Percentiles rank a stretch among this genome's conserved stretches.
Evolutionary conservation across 768 basidiomycete genomes (phyloP).

Genomic region (Kockovaella imperatae): DNA sequence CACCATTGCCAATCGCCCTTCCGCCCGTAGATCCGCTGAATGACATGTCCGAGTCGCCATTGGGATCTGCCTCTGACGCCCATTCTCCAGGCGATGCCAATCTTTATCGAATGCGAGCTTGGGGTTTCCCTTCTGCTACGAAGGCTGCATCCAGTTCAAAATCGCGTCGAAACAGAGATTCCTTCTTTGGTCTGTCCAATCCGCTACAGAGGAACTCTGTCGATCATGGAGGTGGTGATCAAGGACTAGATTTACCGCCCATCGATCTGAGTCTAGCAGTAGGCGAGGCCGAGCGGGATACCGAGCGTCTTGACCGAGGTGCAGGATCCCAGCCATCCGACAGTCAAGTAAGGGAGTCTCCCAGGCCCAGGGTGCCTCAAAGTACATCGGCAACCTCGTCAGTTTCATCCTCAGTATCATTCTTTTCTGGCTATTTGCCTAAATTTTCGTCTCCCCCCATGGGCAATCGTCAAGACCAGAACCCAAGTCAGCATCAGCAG

Average conservation of each 20-base stretch:
- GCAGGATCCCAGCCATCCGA: too few relatives aligned
- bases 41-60: too few relatives aligned
- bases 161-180: slow-evolving; percentile 10
- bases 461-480: not conserved
- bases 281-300: too few relatives aligned
- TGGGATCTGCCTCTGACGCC: not conserved
- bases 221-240: not conserved
- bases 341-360: too few relatives aligned
- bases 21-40: too few relatives aligned
- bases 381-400: not conserved
- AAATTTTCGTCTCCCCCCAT: not conserved
- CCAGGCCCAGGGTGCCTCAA: not conserved
- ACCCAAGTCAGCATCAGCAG: not conserved
- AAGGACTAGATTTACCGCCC: slow-evolving; percentile 8
- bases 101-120: slow-evolving; percentile 11
- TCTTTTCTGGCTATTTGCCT: slow-evolving; percentile 9
- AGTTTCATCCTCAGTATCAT: slow-evolving; percentile 7
- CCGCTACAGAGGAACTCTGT: not conserved
- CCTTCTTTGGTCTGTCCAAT: slow-evolving; percentile 8
- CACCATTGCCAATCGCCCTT: not conserved
- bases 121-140: slow-evolving; percentile 21
- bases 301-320: too few relatives aligned
- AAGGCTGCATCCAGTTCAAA: not conserved
- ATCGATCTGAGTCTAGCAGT: not conserved
- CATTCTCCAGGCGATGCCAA: slow-evolving; percentile 4